phyloP scores from a whole-genome alignment of 345 rosid species.

The Rhodamnia argentea region DNA sequence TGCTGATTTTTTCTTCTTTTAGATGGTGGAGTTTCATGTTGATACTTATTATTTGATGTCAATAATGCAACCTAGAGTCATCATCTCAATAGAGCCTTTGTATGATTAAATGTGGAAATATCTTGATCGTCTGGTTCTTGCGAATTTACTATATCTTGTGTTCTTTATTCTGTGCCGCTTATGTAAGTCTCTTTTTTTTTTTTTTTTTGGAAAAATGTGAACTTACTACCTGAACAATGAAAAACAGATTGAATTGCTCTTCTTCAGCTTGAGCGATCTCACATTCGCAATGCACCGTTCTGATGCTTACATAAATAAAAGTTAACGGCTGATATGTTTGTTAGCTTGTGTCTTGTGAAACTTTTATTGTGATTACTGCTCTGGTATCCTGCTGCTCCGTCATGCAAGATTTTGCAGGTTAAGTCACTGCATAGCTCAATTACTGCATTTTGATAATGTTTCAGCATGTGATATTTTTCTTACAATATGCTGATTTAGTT shows the following conservation, averaged over 20 bases:
- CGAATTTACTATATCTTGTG: neutral
- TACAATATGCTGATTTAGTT: neutral
- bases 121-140: neutral
- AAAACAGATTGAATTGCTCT: neutral
- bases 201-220: neutral
- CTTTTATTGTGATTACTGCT: neutral
- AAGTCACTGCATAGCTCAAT: neutral
- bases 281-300: neutral
- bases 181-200: neutral
- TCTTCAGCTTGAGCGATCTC: neutral
- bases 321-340: neutral
- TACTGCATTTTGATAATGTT: neutral
- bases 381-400: neutral
- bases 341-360: neutral
- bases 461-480: neutral
- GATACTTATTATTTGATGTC: neutral
- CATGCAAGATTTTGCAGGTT: neutral
- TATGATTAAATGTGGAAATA: neutral
- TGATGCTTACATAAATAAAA: neutral
- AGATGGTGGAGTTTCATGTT: neutral
- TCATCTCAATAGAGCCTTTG: neutral
- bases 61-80: neutral
- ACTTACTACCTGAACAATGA: neutral
- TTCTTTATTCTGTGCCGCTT: neutral
- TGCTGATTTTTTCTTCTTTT: neutral